A percentile compares a stretch with the other conserved stretches of the same genome.
Evolutionary conservation across 345 rosid species (phyloP).

Genomic region (Salix suchowensis): DNA sequence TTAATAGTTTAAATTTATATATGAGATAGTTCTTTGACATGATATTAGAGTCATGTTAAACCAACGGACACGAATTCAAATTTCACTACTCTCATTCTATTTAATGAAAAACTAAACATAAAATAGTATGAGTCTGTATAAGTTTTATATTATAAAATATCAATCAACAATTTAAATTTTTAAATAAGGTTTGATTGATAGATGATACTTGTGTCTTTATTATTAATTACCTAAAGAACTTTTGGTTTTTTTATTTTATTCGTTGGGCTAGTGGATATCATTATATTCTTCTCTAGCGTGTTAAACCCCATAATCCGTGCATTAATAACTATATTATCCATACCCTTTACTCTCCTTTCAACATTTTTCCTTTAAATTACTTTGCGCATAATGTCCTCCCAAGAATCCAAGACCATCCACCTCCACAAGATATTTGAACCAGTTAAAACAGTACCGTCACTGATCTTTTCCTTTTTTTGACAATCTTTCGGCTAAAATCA

Average conservation of each 20-base stretch:
- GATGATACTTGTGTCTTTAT: no score
- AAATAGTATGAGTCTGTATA: no score
- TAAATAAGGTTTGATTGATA: no score
- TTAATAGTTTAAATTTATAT: no score
- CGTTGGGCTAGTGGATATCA: not conserved
- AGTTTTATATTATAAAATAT: no score
- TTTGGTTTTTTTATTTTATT: no score
- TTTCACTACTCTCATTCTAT: no score
- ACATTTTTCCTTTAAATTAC: not conserved
- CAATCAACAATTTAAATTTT: no score
- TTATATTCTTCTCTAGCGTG: not conserved
- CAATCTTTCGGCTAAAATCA: not conserved
- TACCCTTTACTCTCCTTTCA: not conserved
- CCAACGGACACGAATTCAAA: no score
- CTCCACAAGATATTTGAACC: not conserved
- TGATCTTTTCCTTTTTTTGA: not conserved
- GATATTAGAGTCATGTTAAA: accelerated
- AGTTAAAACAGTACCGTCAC: not conserved
- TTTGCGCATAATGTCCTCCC: not conserved
- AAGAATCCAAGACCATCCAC: not conserved
- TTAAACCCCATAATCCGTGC: not conserved
- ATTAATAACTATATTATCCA: not conserved
- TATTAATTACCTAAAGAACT: no score
- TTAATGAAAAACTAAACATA: no score
- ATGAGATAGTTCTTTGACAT: accelerated